A percentile compares a stretch with the other conserved stretches of the same genome.
Conservation (phyloP, 768 basidiomycete genomes). For the Amanita pallidorosea region DNA sequence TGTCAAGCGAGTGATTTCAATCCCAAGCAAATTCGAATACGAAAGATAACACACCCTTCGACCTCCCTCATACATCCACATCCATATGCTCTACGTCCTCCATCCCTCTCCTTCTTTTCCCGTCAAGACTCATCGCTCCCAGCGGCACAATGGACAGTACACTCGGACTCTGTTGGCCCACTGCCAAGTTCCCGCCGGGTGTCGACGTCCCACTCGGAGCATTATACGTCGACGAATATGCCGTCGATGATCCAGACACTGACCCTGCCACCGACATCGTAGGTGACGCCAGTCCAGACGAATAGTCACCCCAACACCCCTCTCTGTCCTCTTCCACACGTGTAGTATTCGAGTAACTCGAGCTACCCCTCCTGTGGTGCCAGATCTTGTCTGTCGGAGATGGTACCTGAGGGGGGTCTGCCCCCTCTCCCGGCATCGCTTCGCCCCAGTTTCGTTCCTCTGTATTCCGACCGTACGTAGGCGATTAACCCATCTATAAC, state of each 20-base stretch:
- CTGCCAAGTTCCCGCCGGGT: slow-evolving; percentile 17
- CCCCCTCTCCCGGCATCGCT: slow-evolving; percentile 7
- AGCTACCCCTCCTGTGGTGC: slow-evolving; percentile 14
- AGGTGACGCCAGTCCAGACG: not conserved
- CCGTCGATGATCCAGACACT: slow-evolving; percentile 17
- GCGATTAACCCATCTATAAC: slow-evolving; percentile 69
- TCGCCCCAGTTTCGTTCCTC: slow-evolving; percentile 26
- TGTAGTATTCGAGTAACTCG: not conserved
- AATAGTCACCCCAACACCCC: slow-evolving; percentile 14
- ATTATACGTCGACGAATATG: slow-evolving; percentile 13
- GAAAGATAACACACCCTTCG: not conserved
- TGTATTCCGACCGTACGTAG: slow-evolving; percentile 70
- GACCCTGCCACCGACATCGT: slow-evolving; percentile 5
- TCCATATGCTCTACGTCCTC: slow-evolving; percentile 17
- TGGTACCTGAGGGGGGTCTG: slow-evolving; percentile 6
- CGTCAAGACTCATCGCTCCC: slow-evolving; percentile 20
- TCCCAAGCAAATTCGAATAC: not conserved
- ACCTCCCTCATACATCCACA: slow-evolving; percentile 11
- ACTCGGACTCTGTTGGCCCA: slow-evolving; percentile 3
- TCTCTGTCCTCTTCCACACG: slow-evolving; percentile 14
- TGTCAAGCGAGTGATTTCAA: not conserved
- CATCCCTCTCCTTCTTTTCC: slow-evolving; percentile 12
- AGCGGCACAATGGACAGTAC: slow-evolving; percentile 15
- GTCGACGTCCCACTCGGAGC: slow-evolving; percentile 23
- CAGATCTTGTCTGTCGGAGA: slow-evolving; percentile 5